Conservation (phyloP, 108 stramenopile genomes). For the Stephanodiscus minutulus region DNA sequence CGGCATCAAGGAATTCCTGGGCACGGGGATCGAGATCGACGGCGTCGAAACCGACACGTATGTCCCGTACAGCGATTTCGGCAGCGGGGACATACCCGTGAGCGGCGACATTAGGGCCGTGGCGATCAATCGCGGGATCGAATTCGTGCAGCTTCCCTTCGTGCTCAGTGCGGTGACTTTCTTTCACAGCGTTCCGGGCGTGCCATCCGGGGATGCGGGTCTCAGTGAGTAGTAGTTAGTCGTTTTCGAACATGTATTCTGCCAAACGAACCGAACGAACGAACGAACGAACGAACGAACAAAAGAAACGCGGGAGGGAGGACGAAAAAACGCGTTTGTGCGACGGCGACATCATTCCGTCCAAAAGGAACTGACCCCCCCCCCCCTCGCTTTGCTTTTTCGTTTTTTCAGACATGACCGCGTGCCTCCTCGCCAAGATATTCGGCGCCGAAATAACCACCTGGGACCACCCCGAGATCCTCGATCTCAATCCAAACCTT, state of each 20-base stretch:
- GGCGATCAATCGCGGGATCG: constrained; percentile 33
- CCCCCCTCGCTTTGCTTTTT: too few species aligned
- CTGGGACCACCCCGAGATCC: constrained; percentile 71
- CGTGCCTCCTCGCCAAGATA: constrained; percentile 76
- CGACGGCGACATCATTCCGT: too few species aligned
- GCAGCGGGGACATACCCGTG: constrained; percentile 84
- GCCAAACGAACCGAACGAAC: too few species aligned
- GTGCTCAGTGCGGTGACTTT: constrained; percentile 72
- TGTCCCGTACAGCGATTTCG: constrained; percentile 64
- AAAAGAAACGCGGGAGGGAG: too few species aligned
- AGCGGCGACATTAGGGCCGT: constrained; percentile 33
- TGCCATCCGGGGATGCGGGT: constrained; percentile 43
- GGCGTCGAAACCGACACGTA: constrained; percentile 24
- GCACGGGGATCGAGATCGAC: constrained; percentile 41
- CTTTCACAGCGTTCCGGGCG: constrained; percentile 75
- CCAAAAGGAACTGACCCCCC: too few species aligned
- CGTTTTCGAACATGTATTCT: too few species aligned
- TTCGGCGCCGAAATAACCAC: constrained; percentile 71
- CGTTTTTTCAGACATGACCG: constrained; percentile 61
- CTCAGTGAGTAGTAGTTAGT: too few species aligned
- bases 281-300: too few species aligned
- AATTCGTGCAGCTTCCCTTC: constrained; percentile 79
- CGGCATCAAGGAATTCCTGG: constrained; percentile 78
- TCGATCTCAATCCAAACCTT: constrained; percentile 35
- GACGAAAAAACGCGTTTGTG: too few species aligned